phyloP scores from a whole-genome alignment of 306 rosid genomes.

The Myrica gale region DNA sequence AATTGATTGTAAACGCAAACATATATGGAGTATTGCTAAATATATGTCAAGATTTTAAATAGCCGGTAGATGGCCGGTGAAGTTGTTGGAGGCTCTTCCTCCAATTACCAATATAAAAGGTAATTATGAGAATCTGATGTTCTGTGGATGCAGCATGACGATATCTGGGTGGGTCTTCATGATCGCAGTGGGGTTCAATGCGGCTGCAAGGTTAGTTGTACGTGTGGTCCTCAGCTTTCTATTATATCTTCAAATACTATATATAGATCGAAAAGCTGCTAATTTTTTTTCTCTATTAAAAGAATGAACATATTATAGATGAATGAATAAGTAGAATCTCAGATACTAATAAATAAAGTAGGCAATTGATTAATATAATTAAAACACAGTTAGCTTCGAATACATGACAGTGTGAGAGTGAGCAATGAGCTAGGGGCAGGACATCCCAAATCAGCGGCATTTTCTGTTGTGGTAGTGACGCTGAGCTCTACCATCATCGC shows the following conservation, averaged over 20 bases:
- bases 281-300: too few species aligned
- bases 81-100: background rate
- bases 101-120: background rate
- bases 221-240: background rate
- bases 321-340: too few species aligned
- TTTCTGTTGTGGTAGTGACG: constrained; percentile 35
- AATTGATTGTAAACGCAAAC: too few species aligned
- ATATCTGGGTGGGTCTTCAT: constrained; percentile 42
- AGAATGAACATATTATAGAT: too few species aligned
- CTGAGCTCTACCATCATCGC: constrained; percentile 34
- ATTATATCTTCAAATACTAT: too few species aligned
- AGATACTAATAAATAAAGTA: too few species aligned
- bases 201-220: constrained; percentile 48
- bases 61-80: too few species aligned
- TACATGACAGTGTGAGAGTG: constrained; percentile 42
- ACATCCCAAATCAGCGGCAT: constrained; percentile 52
- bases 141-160: constrained; percentile 36
- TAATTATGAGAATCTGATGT: background rate
- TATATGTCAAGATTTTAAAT: too few species aligned
- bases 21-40: too few species aligned
- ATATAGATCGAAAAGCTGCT: too few species aligned
- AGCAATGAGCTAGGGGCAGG: constrained; percentile 62
- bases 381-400: background rate
- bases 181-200: constrained; percentile 57
- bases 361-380: too few species aligned